Base-by-base conservation (phyloP, 2,329 filamentous ascomycete species). In the Bipolaris zeicola region DNA sequence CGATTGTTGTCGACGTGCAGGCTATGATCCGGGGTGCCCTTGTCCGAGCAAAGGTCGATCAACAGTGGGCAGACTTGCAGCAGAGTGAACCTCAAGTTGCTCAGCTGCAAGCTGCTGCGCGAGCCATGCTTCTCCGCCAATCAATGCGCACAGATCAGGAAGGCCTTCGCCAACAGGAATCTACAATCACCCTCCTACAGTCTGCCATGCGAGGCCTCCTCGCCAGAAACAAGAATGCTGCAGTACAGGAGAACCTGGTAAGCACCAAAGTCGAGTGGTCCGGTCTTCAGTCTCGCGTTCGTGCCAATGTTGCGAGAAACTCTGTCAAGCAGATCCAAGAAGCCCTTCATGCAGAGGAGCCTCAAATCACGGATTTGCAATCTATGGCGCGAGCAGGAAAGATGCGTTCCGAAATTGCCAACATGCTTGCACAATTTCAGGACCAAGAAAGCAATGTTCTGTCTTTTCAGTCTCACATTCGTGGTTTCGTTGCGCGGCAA, bases 21-120 rank as follows among this genome's bases (percentile, higher is more conserved):
- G 77, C 80, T 31, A 78, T 78, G 58, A 85, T 89, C 68, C 83
- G 88, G 67, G 90, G 89, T 24, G 88, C 87, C 63, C 77, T 92
- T 60, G 76, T 85, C 55, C 85, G 89, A 44, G 83, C 85, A 70
- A 79, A 78, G 46, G 76, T 89, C 57, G 73, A 79, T 49, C 71
- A 71, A 33, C 64, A 75, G 46, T 72, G 67, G 59, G 62, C 70
- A 5, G 72, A 73, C 34, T 50, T 71, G 10, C 70, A 71, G 37
- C 62, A 78, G 78, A 59, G 86, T 86, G 75, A 82, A 84, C 66
- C 77, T 80, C 60, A 83, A 6, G 62, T 71, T 24, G 62, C 61
- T 6, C 51, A 73, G 11, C 62, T 80, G 0, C 79, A 82, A 63
- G 75, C 79, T 18, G 70, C 71, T 11, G 71, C 76, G 14, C 72